Percentiles rank a stretch among this genome's conserved stretches.
Evolutionary conservation across 257 asterid genomes (phyloP).

Genomic region (Verbascum thapsus): DNA sequence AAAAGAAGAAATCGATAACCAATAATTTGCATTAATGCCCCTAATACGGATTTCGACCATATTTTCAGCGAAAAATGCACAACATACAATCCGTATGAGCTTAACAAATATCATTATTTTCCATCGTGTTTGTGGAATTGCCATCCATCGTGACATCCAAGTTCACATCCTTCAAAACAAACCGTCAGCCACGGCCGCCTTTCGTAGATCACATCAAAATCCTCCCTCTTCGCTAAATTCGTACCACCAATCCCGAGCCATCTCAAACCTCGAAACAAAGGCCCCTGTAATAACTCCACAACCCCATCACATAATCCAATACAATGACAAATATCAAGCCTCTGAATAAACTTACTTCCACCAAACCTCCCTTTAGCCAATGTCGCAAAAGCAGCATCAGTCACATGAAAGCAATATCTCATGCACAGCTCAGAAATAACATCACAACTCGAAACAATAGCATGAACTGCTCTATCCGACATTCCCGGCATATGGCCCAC

Average conservation of each 20-base stretch:
- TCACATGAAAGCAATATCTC: constrained; percentile 66
- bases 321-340: constrained; percentile 63
- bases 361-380: constrained; percentile 45
- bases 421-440: constrained; percentile 67
- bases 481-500: constrained; percentile 71
- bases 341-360: constrained; percentile 40
- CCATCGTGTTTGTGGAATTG: constrained; percentile 43
- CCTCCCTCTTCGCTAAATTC: constrained; percentile 40
- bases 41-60: too few relatives aligned
- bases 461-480: constrained; percentile 58
- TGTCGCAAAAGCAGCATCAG: constrained; percentile 44
- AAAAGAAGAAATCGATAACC: too few relatives aligned
- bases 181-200: constrained; percentile 66
- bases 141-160: constrained; percentile 91
- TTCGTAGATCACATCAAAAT: constrained; percentile 31
- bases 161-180: constrained; percentile 75
- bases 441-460: constrained; percentile 46
- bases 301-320: constrained; percentile 42
- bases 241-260: constrained; percentile 81
- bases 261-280: constrained; percentile 50
- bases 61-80: too few relatives aligned
- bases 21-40: too few relatives aligned
- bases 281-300: constrained; percentile 39
- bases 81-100: too few relatives aligned
- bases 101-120: not conserved